Evolutionary conservation across 768 basidiomycete genomes (phyloP).

Genomic region (Cystobasidium tubakii): DNA sequence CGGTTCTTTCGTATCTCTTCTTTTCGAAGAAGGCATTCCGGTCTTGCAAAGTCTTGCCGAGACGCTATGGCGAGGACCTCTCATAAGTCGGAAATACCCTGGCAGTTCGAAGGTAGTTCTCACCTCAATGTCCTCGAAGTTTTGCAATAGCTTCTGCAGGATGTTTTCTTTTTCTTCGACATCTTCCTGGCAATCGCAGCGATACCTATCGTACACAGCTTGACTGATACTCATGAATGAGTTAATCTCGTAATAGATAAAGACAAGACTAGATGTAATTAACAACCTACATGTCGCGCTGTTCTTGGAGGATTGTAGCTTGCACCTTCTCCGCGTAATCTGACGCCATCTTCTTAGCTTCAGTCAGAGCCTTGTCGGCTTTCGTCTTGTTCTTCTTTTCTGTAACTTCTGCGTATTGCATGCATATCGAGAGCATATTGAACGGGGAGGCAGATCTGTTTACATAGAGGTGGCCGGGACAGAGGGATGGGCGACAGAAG

Average conservation of each 20-base stretch:
- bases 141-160: neutral
- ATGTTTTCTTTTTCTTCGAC: neutral
- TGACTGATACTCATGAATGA: neutral
- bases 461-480: neutral
- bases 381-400: neutral
- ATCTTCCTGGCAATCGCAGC: neutral
- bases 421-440: conserved; percentile 14
- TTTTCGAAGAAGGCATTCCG: neutral
- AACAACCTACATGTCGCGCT: conserved; percentile 8
- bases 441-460: neutral
- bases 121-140: conserved; percentile 18
- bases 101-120: neutral
- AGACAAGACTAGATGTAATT: neutral
- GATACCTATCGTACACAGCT: neutral
- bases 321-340: conserved; percentile 5
- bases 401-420: conserved; percentile 1
- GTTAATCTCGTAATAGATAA: neutral
- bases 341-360: neutral
- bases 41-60: neutral
- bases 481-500: neutral
- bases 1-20: neutral
- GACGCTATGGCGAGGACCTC: neutral
- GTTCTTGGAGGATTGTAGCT: neutral
- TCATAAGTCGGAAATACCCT: neutral
- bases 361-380: neutral